Percentiles rank a stretch among this genome's conserved stretches.
phyloP scores from a whole-genome alignment of 2,329 filamentous ascomycete genomes.

The Celoporthe dispersa region DNA sequence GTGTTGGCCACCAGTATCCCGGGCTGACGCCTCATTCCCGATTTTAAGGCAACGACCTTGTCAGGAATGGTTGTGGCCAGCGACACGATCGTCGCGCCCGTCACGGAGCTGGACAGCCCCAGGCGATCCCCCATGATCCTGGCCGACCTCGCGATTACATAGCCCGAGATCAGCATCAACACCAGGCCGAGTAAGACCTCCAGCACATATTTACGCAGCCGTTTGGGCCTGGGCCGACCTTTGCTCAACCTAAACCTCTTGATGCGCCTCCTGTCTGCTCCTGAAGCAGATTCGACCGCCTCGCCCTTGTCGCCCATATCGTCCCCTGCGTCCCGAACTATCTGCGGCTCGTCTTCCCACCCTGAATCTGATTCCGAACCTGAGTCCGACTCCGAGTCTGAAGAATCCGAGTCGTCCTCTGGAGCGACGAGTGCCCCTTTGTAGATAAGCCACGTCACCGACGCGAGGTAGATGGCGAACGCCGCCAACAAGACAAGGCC shows the following conservation, averaged over 20 bases:
- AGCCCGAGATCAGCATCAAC: conserved; percentile 50
- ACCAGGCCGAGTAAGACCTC: conserved; percentile 49
- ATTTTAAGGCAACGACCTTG: conserved; percentile 54
- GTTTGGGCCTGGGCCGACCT: conserved; percentile 19
- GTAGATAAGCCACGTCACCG: conserved; percentile 50
- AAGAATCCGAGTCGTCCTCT: conserved; percentile 46
- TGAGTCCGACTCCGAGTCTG: conserved; percentile 3
- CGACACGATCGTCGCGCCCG: conserved; percentile 52
- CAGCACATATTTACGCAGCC: conserved; percentile 31
- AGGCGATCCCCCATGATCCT: conserved; percentile 45
- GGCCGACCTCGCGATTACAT: conserved; percentile 52
- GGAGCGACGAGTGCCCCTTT: conserved; percentile 46
- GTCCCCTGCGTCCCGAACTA: not conserved
- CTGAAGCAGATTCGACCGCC: no score
- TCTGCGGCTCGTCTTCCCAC: not conserved
- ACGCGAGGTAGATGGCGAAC: conserved; percentile 50
- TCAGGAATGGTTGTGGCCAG: conserved; percentile 57
- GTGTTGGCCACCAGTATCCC: conserved; percentile 56
- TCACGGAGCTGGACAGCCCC: conserved; percentile 48
- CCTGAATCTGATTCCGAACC: not conserved
- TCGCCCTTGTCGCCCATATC: not conserved
- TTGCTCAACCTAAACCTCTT: not conserved
- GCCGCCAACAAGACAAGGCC: conserved; percentile 46
- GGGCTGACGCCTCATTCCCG: conserved; percentile 48
- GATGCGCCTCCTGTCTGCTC: not conserved